phyloP scores from a whole-genome alignment of 176 grass and related monocot species.

The Raddia guianensis region DNA sequence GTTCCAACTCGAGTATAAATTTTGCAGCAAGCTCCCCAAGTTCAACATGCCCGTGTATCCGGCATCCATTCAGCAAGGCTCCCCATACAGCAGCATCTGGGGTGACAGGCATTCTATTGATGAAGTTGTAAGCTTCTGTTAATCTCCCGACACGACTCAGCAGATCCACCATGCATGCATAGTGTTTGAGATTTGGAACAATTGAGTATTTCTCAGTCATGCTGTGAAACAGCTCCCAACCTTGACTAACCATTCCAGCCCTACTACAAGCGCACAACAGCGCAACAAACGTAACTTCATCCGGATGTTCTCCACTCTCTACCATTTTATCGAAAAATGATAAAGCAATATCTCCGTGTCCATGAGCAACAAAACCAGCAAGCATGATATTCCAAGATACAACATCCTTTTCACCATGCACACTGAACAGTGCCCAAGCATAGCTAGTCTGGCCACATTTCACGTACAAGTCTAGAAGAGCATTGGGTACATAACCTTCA shows the following conservation, averaged over 20 bases:
- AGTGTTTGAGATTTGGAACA: slow-evolving; percentile 87
- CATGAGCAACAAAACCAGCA: slow-evolving; percentile 66
- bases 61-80: slow-evolving; percentile 86
- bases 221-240: slow-evolving; percentile 66
- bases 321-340: slow-evolving; percentile 75
- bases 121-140: slow-evolving; percentile 70
- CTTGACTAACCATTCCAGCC: slow-evolving; percentile 78
- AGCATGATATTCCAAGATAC: slow-evolving; percentile 97
- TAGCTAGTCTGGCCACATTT: slow-evolving; percentile 84
- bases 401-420: slow-evolving; percentile 59
- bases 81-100: slow-evolving; percentile 88
- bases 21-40: slow-evolving; percentile 84
- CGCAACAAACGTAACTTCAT: slow-evolving; percentile 84
- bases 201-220: slow-evolving; percentile 72
- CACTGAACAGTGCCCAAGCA: slow-evolving; percentile 77
- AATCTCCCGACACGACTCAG: slow-evolving; percentile 74
- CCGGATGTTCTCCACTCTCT: slow-evolving; percentile 64
- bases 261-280: slow-evolving; percentile 84
- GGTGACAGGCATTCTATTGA: slow-evolving; percentile 70
- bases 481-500: slow-evolving; percentile 74
- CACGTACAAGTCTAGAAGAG: slow-evolving; percentile 83
- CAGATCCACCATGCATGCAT: slow-evolving; percentile 96
- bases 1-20: slow-evolving; percentile 73
- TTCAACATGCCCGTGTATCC: slow-evolving; percentile 75
- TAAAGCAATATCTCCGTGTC: slow-evolving; percentile 59